Conservation (phyloP, 108 stramenopile species). For the Cylindrotheca closterium region DNA sequence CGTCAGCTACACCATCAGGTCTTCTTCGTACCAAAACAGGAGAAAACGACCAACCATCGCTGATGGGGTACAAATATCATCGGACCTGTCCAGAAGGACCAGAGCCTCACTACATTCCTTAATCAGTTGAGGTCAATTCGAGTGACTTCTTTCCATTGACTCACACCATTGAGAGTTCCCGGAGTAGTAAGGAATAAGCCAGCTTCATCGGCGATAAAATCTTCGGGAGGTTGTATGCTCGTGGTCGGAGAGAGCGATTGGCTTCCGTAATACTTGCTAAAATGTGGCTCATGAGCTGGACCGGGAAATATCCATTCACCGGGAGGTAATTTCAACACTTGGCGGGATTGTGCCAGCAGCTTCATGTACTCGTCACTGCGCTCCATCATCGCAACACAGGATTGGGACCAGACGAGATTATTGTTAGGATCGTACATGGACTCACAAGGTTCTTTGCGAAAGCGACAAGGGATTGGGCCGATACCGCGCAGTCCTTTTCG, state of each 20-base stretch:
- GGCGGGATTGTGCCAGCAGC: background rate
- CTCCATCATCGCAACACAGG: constrained; percentile 10
- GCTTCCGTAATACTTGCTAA: constrained; percentile 8
- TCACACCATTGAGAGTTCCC: background rate
- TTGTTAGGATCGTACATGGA: constrained; percentile 5
- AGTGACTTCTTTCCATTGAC: constrained; percentile 7
- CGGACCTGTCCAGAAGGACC: too few relatives aligned
- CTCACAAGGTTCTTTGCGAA: background rate
- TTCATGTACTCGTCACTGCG: constrained; percentile 14
- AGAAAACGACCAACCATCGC: too few relatives aligned
- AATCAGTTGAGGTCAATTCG: background rate
- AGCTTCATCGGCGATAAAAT: constrained; percentile 7
- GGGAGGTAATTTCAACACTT: constrained; percentile 6
- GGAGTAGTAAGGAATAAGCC: constrained; percentile 6
- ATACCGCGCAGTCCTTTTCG: background rate
- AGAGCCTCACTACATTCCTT: too few relatives aligned
- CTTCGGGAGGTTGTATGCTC: background rate
- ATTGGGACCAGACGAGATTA: constrained; percentile 3
- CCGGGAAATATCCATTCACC: constrained; percentile 16
- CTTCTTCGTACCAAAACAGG: too few relatives aligned
- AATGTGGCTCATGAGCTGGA: constrained; percentile 5
- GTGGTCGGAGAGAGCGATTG: background rate
- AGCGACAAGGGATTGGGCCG: constrained; percentile 3
- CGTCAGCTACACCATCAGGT: too few relatives aligned
- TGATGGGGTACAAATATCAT: too few relatives aligned